Evolutionary conservation across 2,329 filamentous ascomycete species (phyloP).

Genomic region (Epichloe gansuensis): DNA sequence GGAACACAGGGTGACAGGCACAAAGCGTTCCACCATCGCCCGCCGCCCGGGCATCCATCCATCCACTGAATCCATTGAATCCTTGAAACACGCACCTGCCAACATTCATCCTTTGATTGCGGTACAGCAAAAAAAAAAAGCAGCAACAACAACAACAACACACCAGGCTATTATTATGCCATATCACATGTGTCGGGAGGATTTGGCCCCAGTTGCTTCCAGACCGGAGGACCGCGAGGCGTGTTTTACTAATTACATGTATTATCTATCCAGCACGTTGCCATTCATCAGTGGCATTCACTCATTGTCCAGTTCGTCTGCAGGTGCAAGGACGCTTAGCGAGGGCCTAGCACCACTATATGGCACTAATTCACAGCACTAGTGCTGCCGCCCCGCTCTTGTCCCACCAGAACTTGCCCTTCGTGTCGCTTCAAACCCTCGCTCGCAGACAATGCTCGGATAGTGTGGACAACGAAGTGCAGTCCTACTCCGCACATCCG

Average conservation of each 20-base stretch:
- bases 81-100: background rate
- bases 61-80: background rate
- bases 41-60: background rate
- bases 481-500: no score
- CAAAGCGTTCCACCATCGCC: background rate
- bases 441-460: no score
- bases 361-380: background rate
- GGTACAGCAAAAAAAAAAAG: no score
- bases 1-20: background rate
- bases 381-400: background rate
- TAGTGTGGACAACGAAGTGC: no score
- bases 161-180: background rate
- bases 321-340: background rate
- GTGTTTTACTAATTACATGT: no score
- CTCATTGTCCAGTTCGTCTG: background rate
- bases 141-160: no score
- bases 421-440: no score
- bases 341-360: background rate
- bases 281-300: no score
- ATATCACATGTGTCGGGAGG: background rate
- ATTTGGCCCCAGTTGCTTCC: background rate
- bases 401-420: background rate
- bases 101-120: no score
- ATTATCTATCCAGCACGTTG: no score
- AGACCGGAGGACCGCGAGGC: background rate